Conservation (phyloP, 2,329 filamentous ascomycete species). For the Hypomyces perniciosus region DNA sequence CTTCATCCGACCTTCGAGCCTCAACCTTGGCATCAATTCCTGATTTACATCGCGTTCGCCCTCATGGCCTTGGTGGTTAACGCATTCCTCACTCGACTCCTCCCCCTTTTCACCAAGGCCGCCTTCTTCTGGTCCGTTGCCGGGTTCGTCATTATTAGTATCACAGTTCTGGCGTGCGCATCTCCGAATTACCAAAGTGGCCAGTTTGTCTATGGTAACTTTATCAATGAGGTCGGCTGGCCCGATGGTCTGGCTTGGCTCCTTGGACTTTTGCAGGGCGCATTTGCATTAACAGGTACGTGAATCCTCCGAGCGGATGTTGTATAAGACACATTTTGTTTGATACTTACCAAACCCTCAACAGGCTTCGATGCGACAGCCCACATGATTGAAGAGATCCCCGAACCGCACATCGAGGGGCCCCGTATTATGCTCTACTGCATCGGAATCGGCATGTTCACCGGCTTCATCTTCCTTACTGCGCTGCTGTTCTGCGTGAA, state of each 20-base stretch:
- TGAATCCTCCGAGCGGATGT: background rate
- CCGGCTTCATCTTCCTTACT: conserved; percentile 57
- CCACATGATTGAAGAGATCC: conserved; percentile 53
- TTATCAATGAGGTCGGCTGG: conserved; percentile 65
- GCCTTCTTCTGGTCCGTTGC: conserved; percentile 66
- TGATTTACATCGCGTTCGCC: conserved; percentile 64
- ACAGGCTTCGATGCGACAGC: conserved; percentile 42
- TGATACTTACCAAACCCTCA: background rate
- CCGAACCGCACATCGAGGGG: conserved; percentile 50
- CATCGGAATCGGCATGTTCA: conserved; percentile 57
- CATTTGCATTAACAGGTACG: conserved; percentile 38
- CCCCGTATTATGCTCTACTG: conserved; percentile 63
- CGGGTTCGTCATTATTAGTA: conserved; percentile 64
- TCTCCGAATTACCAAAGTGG: conserved; percentile 59
- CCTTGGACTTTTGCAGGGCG: conserved; percentile 48
- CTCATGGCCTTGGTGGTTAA: conserved; percentile 58
- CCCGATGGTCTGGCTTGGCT: conserved; percentile 59
- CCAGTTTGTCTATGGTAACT: conserved; percentile 59
- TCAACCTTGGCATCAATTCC: conserved; percentile 64
- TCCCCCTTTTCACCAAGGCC: conserved; percentile 61
- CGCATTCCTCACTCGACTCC: conserved; percentile 48
- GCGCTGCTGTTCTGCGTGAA: conserved; percentile 59
- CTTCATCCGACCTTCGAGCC: conserved; percentile 51
- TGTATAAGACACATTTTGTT: background rate
- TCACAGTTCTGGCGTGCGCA: conserved; percentile 61